Evolutionary conservation across 495 filamentous ascomycete species (phyloP), one percentile per base, ranked within the genome.

Genomic region (Durotheca rogersii): DNA sequence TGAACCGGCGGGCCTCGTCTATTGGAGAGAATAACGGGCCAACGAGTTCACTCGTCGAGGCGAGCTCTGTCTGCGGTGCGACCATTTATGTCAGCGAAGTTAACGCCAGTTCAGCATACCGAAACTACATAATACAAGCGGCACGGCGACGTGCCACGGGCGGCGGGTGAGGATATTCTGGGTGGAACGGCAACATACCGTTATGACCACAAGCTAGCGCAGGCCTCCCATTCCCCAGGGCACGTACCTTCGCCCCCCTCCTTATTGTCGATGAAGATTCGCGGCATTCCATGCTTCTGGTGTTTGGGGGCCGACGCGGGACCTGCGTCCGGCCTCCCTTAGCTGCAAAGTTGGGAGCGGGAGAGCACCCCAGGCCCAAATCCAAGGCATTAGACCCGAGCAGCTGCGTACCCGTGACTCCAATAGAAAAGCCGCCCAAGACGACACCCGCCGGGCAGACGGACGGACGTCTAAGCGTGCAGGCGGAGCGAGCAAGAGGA

Each of bases 31-130:
- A 47, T 36, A 15, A 18, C 19, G 18, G 30, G 10, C 58, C 58
- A 50, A 62, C 51, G 20, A 52, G 53, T 53, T 54, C 38, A 16
- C 36, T 49, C 34, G 38, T 54, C 41, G 43, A 64, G 60, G 52
- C 52, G 53, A 64, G 38, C 40, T 53, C 27, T 34, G 37, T 18
- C 60, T 64, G 56, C 38, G 21, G 60, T 64, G 53, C 32, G 38
- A 64, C 60, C 17, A 10, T 34, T 36, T 46, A n/a, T 49, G 35
- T 45, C 50, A 57, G 23, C 15, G 27, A 54, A 57, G 46, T 42
- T 42, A 29, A 44, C 47, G 42, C 44, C 43, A 53, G 49, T 27
- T 58, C 49, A 35, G 45, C 44, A 37, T 49, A 47, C 56, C 49
- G 56, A 58, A 37, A 53, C 56, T 41, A 46, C 9, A 50, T 45